Base-by-base conservation (phyloP, 2,329 filamentous ascomycete species). In the Chaetomium sp. region DNA sequence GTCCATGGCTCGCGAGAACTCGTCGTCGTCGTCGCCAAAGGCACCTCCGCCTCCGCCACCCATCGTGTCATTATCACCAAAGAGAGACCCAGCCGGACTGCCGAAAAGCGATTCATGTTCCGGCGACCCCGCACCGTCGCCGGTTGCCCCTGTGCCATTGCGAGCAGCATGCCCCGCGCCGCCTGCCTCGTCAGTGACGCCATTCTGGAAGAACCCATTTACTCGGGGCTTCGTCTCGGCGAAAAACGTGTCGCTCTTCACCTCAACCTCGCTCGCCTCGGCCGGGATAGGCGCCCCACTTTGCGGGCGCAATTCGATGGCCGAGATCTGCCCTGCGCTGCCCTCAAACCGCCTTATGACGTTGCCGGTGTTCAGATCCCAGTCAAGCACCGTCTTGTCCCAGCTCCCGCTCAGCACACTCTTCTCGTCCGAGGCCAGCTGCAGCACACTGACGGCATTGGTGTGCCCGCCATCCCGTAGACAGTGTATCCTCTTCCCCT, bases 351-450 rank as follows among this genome's bases (percentile, higher is more conserved):
- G 84, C 12, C 93, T 86, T 69, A 87, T 88, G 7, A 90, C 83
- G 71, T 90, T 83, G 0, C 95, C 95, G 1, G 87, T 95, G 72
- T 98, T 92, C 29, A 99, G 77, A 75, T 98, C 95, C 95, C 95
- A 99, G 74, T 98, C 93, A 60, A 93, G 85, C 0, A 98, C 89
- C 21, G 86, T 90, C 78, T 97, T 98, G 77, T 99, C 95, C 95
- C 95, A 99, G 75, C 93, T 94, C 3, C 95, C 95, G 38, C 93
- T 97, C 9, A 99, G 78, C 4, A 98, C 86, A 47, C 90, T 93
- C 72, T 85, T 89, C 79, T 99, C 95, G 70, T 98, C 93, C 5
- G 90, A 87, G 0, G 91, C 87, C 13, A 99, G 80, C 10, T 86
- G 89, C 65, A 99, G 78, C 5, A 96, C 92, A 23, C 93, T 97